Base-by-base conservation (phyloP, 208 protist genomes). In the Angomonas ambiguus region DNA sequence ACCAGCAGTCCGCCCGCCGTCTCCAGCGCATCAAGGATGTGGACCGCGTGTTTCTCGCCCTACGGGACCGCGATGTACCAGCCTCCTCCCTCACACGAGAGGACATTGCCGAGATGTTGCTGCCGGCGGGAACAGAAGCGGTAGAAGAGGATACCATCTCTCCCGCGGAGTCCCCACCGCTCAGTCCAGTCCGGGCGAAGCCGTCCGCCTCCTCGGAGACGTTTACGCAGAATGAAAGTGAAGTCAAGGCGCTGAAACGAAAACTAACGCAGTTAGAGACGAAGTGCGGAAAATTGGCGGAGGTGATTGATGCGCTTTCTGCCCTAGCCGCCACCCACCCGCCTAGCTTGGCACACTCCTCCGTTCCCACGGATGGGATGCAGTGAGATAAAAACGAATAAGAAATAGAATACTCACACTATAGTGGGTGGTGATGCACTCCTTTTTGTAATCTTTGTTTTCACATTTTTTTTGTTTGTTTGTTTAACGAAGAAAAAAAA, bases 1-100 rank as follows among this genome's bases (percentile, higher is more conserved):
- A 66, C 2, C 59, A 82, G 53, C 51, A 62, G 33, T 64, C 64
- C n/a, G 84, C 79, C 28, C 76, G 74, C 61, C 66, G 76, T n/a
- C 69, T 77, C 49, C 84, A 91, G 61, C 77, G 78, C 16, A 61
- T 75, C 28, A 80, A 82, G 66, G 84, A 91, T 28, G 79, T 83
- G 10, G 79, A 87, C 28, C 79, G 68, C 51, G 76, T 87, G 20
- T 77, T 78, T 67, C 70, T 77, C 31, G 68, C 80, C 6, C 67
- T 86, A 51, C 76, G 71, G 3, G 66, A 80, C 34, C 71, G 76
- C 33, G 65, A 82, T 53, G 68, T 74, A 27, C 64, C 64, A 8
- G 76, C 80, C 18, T 83, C 80, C 27, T 79, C 80, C 25, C 77
- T 87, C 1, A 77, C 72, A 2, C 76, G 81, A 4, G 67, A 72